Percentiles rank a stretch among this genome's conserved stretches.
Conservation (phyloP, 768 basidiomycete species). For the Naganishia kalamii region DNA sequence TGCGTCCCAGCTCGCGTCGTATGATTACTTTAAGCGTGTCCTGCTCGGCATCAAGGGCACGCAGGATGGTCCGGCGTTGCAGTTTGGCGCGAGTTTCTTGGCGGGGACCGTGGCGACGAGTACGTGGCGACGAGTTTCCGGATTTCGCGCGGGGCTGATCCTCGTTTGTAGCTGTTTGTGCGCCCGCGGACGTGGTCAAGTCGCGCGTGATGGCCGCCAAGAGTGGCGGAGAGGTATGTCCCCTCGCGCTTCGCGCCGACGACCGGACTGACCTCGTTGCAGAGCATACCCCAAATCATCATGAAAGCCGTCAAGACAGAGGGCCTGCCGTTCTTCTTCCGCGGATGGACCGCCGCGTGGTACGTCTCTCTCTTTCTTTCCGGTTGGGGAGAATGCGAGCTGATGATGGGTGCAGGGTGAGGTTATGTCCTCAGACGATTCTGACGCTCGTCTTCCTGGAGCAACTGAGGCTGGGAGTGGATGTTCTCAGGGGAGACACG, state of each 20-base stretch:
- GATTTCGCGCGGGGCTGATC: not conserved
- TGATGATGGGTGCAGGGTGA: conserved; percentile 27
- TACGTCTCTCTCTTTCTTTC: conserved; percentile 27
- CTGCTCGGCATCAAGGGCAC: conserved; percentile 32
- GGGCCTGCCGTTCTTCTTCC: conserved; percentile 43
- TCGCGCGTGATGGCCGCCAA: conserved; percentile 37
- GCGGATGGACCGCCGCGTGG: conserved; percentile 46
- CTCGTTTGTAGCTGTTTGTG: conserved; percentile 34
- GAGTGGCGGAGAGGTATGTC: conserved; percentile 8
- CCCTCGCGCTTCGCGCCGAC: not conserved
- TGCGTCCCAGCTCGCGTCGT: conserved; percentile 42
- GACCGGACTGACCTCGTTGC: not conserved
- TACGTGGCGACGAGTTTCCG: not conserved
- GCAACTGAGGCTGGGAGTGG: conserved; percentile 41
- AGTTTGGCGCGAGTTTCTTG: conserved; percentile 38
- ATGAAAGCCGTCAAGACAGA: conserved; percentile 18
- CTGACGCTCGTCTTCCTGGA: conserved; percentile 45
- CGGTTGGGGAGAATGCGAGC: not conserved
- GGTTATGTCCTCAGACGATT: conserved; percentile 40
- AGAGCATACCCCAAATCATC: conserved; percentile 24
- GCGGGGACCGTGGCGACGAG: conserved; percentile 45
- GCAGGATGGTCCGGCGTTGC: conserved; percentile 39
- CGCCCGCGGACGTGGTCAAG: conserved; percentile 45
- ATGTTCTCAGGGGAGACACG: conserved; percentile 13
- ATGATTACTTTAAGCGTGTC: conserved; percentile 43